Evolutionary conservation across 352 stramenopile genomes (phyloP), one percentile per base, ranked within the genome.

Genomic region (Globisporangium okanoganense): DNA sequence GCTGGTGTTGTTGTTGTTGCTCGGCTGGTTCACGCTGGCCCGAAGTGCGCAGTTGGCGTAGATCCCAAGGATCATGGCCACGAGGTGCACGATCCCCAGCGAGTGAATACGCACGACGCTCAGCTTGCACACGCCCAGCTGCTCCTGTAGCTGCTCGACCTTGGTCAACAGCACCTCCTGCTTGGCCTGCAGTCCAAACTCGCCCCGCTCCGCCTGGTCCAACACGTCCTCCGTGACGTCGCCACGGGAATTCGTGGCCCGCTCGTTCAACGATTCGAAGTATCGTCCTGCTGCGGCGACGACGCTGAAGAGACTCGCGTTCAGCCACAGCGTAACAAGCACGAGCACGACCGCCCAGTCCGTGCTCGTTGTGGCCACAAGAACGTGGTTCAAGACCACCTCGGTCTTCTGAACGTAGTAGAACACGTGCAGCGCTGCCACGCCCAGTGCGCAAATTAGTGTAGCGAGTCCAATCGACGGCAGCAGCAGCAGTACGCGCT

Each of bases 161-260:
- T 80, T 77, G 1, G 71, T 76, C 49, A 71, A 61, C 14, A 85
- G 62, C 33, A 78, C 78, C 59, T 87, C 81, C 9, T 61, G 68
- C 47, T 87, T 84, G n/a, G 78, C 81, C 67, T 86, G 79, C 6
- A 90, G 68, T 0, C 81, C 78, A 36, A 90, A 88, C 52, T 90
- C 78, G 7, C 81, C 81, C 12, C 76, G 68, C 27, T 90, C 78
- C 0, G 81, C 81, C 18, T 87, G 74, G 20, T 79, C 70, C 16
- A 91, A 61, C 8, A 87, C 63, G 12, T 87, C 71, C 29, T 82
- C 70, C 0, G 72, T 74, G 3, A 88, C 45, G 25, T 84, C 69
- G 14, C 71, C 70, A 9, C 72, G 67, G 3, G 67, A 71, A 10
- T 66, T 79, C 14, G 65, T 59, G 49, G 72, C 58, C 18, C 73